These are phyloP conservation scores for Dianthus caryophyllus DNA, from an alignment of 148 eudicot species.

Conservation along the genomic window DNA sequence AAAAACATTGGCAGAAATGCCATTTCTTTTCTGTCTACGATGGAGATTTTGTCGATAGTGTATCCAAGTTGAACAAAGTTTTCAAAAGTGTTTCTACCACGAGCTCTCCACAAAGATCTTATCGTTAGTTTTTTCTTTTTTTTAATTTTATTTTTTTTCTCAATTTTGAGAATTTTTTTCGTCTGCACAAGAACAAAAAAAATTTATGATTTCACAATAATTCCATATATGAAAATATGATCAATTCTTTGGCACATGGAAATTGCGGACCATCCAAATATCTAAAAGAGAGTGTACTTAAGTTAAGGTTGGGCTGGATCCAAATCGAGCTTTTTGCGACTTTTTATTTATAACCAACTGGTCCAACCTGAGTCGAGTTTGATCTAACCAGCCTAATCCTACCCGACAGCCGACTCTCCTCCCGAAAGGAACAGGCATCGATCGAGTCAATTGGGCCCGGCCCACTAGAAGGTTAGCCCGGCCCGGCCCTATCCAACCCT, in stretches of 20 bases:
- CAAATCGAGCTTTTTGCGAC: too few relatives aligned
- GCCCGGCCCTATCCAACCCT: too few relatives aligned
- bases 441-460: too few relatives aligned
- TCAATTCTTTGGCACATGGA: slow-evolving; percentile 33
- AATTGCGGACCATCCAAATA: slow-evolving; percentile 10
- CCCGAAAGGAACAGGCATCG: too few relatives aligned
- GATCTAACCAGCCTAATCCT: too few relatives aligned
- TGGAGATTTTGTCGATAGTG: slow-evolving; percentile 12
- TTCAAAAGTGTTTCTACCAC: slow-evolving; percentile 32
- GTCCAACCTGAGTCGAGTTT: too few relatives aligned
- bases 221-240: slow-evolving; percentile 26
- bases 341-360: too few relatives aligned
- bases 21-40: slow-evolving; percentile 9
- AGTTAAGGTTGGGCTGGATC: too few relatives aligned
- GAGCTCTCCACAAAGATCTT: slow-evolving; percentile 25
- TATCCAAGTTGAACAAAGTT: slow-evolving; percentile 14
- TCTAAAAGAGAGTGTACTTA: neutral
- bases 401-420: too few relatives aligned
- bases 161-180: neutral
- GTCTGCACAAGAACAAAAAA: neutral
- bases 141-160: slow-evolving; percentile 1
- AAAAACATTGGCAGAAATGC: slow-evolving; percentile 19
- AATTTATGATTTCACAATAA: neutral
- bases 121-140: slow-evolving; percentile 10
- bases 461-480: too few relatives aligned